A percentile compares a stretch with the other conserved stretches of the same genome.
Evolutionary conservation across 2,329 filamentous ascomycete species (phyloP).

Genomic region (Aspergillus nomiae): DNA sequence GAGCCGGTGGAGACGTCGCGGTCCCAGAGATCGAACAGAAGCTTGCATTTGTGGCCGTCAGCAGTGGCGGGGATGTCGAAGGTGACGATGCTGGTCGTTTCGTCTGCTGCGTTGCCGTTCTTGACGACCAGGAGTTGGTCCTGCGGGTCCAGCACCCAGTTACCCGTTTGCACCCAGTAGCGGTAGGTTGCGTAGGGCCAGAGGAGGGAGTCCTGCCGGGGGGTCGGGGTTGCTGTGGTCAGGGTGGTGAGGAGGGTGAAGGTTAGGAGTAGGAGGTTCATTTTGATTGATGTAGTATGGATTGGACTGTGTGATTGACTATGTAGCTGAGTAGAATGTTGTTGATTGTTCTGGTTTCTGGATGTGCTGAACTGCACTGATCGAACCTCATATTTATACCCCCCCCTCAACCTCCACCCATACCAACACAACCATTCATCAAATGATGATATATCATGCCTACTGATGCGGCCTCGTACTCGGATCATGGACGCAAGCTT

Average conservation of each 20-base stretch:
- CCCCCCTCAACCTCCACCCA: background rate
- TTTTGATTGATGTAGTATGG: background rate
- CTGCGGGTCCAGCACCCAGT: conserved; percentile 23
- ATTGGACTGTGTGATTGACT: background rate
- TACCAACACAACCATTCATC: background rate
- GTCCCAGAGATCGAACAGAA: conserved; percentile 26
- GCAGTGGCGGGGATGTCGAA: conserved; percentile 20
- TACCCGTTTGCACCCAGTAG: conserved; percentile 24
- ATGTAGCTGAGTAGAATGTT: background rate
- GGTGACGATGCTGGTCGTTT: conserved; percentile 26
- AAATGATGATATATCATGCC: background rate
- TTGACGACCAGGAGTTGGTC: conserved; percentile 27
- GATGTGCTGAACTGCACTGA: background rate
- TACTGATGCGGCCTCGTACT: background rate
- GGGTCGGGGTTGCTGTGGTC: conserved; percentile 1
- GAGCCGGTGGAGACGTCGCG: conserved; percentile 25
- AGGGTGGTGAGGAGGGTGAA: conserved; percentile 10
- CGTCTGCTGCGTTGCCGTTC: conserved; percentile 20
- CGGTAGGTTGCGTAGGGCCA: conserved; percentile 25
- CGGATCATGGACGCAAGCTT: background rate
- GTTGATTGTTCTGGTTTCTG: background rate
- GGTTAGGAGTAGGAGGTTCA: conserved; percentile 9
- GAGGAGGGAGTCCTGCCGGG: conserved; percentile 17
- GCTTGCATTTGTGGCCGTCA: conserved; percentile 22
- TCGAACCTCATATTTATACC: background rate